Evolutionary conservation across 805 yeast genomes (phyloP).

Genomic region (Sugiyamaella valdiviana): DNA sequence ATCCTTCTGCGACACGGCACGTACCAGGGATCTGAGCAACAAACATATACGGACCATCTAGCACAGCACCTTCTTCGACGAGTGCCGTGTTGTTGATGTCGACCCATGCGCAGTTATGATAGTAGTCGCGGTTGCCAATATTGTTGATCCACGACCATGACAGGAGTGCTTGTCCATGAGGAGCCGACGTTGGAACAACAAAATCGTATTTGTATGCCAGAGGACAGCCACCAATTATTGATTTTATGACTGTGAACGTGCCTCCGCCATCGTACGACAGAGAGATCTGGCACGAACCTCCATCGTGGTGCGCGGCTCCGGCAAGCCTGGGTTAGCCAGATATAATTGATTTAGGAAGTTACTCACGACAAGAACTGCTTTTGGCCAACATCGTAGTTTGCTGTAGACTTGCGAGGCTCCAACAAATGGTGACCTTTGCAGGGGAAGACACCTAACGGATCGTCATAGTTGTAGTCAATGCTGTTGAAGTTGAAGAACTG

Average conservation of each 20-base stretch:
- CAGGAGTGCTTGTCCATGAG: conserved; percentile 20
- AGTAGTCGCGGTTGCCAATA: conserved; percentile 21
- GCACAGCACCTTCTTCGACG: not conserved
- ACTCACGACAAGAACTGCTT: conserved; percentile 14
- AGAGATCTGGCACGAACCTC: conserved; percentile 24
- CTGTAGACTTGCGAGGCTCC: conserved; percentile 14
- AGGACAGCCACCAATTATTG: conserved; percentile 25
- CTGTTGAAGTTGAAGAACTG: conserved; percentile 8
- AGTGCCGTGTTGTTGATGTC: conserved; percentile 12
- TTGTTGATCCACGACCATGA: conserved; percentile 23
- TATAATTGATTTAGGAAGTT: not conserved
- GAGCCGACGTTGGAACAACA: conserved; percentile 17
- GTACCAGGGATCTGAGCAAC: conserved; percentile 18
- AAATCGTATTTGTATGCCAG: conserved; percentile 17
- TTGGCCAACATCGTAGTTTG: conserved; percentile 14
- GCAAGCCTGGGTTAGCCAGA: conserved; percentile 6
- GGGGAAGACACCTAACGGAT: conserved; percentile 19
- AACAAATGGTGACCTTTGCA: conserved; percentile 22
- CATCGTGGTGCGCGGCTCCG: conserved; percentile 20
- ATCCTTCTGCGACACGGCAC: conserved; percentile 20
- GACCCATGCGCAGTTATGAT: conserved; percentile 25
- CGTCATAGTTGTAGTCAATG: conserved; percentile 19
- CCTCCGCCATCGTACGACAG: conserved; percentile 22
- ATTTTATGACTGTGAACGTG: conserved; percentile 22
- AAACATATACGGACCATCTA: conserved; percentile 19